Percentiles rank a stretch among this genome's conserved stretches.
Conservation (phyloP, 441 rosid species). For the Heliophila coronopifolia region DNA sequence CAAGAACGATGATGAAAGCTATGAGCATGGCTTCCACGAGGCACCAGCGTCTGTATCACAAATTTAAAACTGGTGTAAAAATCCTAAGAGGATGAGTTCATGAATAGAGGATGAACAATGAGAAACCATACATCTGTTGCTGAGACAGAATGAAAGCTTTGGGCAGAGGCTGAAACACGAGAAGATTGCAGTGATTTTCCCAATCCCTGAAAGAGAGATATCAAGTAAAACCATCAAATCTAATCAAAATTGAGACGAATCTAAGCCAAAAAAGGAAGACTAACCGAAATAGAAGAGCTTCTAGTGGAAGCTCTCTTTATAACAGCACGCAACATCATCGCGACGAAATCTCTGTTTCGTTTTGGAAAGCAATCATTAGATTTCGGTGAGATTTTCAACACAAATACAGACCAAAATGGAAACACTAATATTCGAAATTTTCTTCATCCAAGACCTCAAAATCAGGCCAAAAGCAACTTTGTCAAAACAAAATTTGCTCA, state of each 20-base stretch:
- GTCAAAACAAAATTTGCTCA: not conserved
- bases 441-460: not conserved
- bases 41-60: slow-evolving; percentile 41
- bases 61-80: not conserved
- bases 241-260: not conserved
- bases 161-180: slow-evolving; percentile 37
- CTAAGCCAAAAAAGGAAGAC: slow-evolving; percentile 5
- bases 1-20: slow-evolving; percentile 43
- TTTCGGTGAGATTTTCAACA: slow-evolving; percentile 22
- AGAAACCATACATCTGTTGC: slow-evolving; percentile 37
- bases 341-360: slow-evolving; percentile 16
- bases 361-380: not conserved
- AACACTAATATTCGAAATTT: not conserved
- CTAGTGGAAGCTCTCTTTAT: slow-evolving; percentile 51
- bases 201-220: slow-evolving; percentile 34
- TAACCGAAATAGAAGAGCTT: slow-evolving; percentile 53
- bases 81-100: not conserved
- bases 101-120: not conserved
- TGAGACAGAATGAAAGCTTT: slow-evolving; percentile 37
- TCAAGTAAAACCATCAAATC: not conserved
- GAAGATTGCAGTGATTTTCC: slow-evolving; percentile 36
- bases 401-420: not conserved
- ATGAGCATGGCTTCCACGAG: slow-evolving; percentile 37
- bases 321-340: slow-evolving; percentile 59
- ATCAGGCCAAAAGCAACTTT: not conserved